Conservation (phyloP, 371 early-diverging fungal genomes). For the Mucor velutinosus region DNA sequence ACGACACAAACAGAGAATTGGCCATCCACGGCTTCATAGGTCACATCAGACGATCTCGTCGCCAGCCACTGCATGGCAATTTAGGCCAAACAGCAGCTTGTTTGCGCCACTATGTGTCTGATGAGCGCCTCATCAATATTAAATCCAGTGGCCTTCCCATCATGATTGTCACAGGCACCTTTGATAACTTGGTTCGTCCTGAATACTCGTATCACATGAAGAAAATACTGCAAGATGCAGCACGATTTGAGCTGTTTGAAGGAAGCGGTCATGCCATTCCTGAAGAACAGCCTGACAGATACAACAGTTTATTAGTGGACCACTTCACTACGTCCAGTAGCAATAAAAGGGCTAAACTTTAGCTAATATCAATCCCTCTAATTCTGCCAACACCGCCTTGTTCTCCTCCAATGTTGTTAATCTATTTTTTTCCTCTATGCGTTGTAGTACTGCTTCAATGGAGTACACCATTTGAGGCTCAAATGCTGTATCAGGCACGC, state of each 20-base stretch:
- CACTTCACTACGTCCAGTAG: constrained; percentile 17
- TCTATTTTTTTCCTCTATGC: constrained; percentile 4
- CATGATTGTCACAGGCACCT: constrained; percentile 45
- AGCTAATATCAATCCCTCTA: constrained; percentile 1
- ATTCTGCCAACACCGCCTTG: constrained; percentile 12
- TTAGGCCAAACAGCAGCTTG: constrained; percentile 43
- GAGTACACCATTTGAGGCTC: neutral
- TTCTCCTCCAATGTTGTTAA: neutral
- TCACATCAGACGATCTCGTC: constrained; percentile 22
- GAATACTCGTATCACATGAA: constrained; percentile 39
- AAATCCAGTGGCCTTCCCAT: constrained; percentile 33
- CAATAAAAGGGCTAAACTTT: neutral
- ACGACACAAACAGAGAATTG: constrained; percentile 36
- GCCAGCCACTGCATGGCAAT: constrained; percentile 40
- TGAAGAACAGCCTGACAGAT: constrained; percentile 39
- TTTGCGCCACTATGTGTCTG: constrained; percentile 39
- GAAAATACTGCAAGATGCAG: constrained; percentile 19
- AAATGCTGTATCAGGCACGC: constrained; percentile 21
- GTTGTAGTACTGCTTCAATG: constrained; percentile 5
- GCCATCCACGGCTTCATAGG: constrained; percentile 28
- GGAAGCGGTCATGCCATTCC: constrained; percentile 51
- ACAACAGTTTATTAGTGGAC: constrained; percentile 35
- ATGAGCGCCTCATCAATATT: constrained; percentile 31
- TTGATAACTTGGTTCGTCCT: constrained; percentile 37
- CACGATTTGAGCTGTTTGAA: constrained; percentile 38